Conservation (phyloP, 164 flowering plant species). For the Chimonanthus praecox region DNA sequence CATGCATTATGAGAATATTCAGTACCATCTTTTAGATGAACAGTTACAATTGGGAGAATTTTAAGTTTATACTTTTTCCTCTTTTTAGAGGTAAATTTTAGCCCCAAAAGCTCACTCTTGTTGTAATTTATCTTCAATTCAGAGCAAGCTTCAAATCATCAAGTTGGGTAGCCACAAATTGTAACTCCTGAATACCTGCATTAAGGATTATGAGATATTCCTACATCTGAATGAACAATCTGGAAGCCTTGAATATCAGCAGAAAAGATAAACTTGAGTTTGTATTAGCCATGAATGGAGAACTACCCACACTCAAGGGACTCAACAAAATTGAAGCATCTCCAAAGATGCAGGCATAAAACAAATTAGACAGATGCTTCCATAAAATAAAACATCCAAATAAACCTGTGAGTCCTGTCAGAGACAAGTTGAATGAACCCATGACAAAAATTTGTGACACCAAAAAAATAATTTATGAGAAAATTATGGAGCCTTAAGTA, state of each 20-base stretch:
- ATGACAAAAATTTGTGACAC: background rate
- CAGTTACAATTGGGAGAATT: background rate
- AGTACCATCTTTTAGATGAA: background rate
- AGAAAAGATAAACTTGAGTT: background rate
- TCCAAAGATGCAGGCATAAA: background rate
- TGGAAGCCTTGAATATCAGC: too few species aligned
- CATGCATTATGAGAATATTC: background rate
- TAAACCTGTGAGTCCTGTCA: too few species aligned
- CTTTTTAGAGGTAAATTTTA: too few species aligned
- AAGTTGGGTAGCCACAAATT: too few species aligned
- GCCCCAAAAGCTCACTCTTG: too few species aligned
- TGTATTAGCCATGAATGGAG: too few species aligned
- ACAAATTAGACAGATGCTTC: background rate
- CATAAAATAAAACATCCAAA: background rate
- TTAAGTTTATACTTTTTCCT: background rate
- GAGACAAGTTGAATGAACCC: background rate
- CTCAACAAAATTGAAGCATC: background rate
- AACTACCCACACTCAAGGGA: too few species aligned
- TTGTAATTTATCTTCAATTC: too few species aligned
- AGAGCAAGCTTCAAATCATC: too few species aligned
- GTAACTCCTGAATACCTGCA: too few species aligned
- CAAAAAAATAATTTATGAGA: background rate
- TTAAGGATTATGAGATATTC: too few species aligned
- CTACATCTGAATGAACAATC: too few species aligned
- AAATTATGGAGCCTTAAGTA: background rate